These are phyloP conservation scores for Beta corolliflora DNA, from an alignment of 179 eudicot genomes.

Conservation along the genomic window DNA sequence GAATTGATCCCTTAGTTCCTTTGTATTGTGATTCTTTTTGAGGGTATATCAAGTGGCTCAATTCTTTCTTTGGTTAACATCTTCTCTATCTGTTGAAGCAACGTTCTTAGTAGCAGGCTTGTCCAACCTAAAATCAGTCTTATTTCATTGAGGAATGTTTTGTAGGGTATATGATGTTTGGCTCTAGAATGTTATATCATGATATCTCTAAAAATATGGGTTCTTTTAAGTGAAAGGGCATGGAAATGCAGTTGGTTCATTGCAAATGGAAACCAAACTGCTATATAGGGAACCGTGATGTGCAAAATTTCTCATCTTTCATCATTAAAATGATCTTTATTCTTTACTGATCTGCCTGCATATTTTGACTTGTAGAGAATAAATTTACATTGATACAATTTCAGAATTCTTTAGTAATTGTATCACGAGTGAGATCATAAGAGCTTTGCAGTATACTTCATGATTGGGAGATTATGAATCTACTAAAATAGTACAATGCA, in stretches of 20 bases:
- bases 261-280: background rate
- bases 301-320: background rate
- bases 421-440: background rate
- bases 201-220: background rate
- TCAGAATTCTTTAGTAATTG: background rate
- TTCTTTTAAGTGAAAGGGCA: background rate
- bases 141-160: background rate
- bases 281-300: no score
- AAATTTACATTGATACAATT: background rate
- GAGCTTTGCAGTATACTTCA: background rate
- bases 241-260: background rate
- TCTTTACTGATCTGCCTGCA: background rate
- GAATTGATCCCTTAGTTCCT: background rate
- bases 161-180: background rate
- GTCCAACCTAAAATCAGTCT: background rate
- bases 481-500: background rate
- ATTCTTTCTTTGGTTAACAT: background rate
- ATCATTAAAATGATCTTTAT: background rate
- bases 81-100: background rate
- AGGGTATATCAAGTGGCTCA: background rate
- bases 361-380: background rate
- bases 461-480: background rate
- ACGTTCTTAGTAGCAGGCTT: background rate
- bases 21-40: background rate
- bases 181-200: background rate